Evolutionary conservation across 331 rosid species (phyloP), one percentile per base, ranked within the genome.

Genomic region (Pyrus hybrid): DNA sequence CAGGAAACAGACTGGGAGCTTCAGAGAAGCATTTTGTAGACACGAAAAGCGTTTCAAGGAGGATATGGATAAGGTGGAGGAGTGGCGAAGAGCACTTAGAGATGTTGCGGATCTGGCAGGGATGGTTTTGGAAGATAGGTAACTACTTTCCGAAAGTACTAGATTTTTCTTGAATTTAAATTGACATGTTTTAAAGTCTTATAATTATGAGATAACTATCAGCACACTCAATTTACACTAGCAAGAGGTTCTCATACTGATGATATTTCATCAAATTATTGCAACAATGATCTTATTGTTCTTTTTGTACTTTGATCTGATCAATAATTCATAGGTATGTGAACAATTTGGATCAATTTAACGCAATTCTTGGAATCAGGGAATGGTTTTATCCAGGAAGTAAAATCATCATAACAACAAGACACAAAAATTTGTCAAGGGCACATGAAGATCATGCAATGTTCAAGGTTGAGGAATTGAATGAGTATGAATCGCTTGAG

Each of bases 341-440:
- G 16, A 56, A 73, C 30, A 0, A 26, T 1, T 12, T 1, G 28
- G 57, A 61, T 0, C 77, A 73, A 20, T 17, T 73, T 18, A 7
- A 26, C 3, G 60, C 6, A 41, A 14, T 73, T 12, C 68, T 49
- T 33, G 69, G 77, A 7, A 22, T n/a, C 11, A 26, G 30, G 10
- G 30, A 63, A 8, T 74, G 70, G 70, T 43, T 73, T 22, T 25
- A 32, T 6, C 17, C 4, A 17, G 70, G 77, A 22, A 73, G 43
- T 73, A 73, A 62, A 51, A 18, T 73, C 13, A 17, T 73, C 47
- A 14, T 26, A 11, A 73, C 77, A 60, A 73, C 77, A 4, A 73
- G 77, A 61, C 8, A 14, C 12, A 2, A 22, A 41, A 25, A 73
- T 3, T 41, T 73, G 67, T 65, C 43, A 13, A 35, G 20, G 62